Evolutionary conservation across 495 filamentous ascomycete genomes (phyloP).

Genomic region (Cercophora scortea): DNA sequence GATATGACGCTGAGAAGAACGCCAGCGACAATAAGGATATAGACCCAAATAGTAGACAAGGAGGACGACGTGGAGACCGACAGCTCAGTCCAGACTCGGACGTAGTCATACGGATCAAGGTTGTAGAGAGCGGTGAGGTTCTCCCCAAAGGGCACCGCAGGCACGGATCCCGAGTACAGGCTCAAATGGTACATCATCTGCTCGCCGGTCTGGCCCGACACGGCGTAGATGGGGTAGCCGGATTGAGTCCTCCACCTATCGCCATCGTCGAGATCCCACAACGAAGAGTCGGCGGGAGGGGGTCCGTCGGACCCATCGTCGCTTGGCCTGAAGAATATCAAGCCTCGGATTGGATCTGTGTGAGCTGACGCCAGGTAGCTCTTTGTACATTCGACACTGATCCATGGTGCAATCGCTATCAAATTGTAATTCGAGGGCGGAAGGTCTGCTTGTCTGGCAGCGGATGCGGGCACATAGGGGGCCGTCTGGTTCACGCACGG

Average conservation of each 20-base stretch:
- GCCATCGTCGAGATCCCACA: slow-evolving; percentile 62
- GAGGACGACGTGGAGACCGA: slow-evolving; percentile 26
- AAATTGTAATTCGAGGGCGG: slow-evolving; percentile 53
- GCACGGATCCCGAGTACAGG: slow-evolving; percentile 66
- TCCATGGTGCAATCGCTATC: slow-evolving; percentile 89
- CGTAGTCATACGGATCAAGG: slow-evolving; percentile 52
- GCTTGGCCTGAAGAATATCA: slow-evolving; percentile 69
- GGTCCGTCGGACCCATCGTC: slow-evolving; percentile 46
- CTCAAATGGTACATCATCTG: slow-evolving; percentile 64
- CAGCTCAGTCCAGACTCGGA: slow-evolving; percentile 43
- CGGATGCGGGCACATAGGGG: slow-evolving; percentile 61
- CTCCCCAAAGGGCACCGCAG: slow-evolving; percentile 47
- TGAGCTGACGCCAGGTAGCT: slow-evolving; percentile 60
- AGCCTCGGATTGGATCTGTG: slow-evolving; percentile 47
- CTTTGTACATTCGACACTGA: slow-evolving; percentile 57
- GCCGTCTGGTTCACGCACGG: slow-evolving; percentile 52
- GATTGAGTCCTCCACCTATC: slow-evolving; percentile 55
- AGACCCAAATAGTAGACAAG: slow-evolving; percentile 69
- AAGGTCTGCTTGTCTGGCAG: slow-evolving; percentile 61
- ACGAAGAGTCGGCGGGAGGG: slow-evolving; percentile 46
- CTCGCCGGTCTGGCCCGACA: slow-evolving; percentile 57
- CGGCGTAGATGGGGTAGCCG: slow-evolving; percentile 75
- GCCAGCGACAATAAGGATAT: slow-evolving; percentile 71
- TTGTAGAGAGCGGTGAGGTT: slow-evolving; percentile 53
- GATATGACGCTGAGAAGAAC: slow-evolving; percentile 60